These are phyloP conservation scores for Aspergillus transmontanensis DNA, from an alignment of 2,329 filamentous ascomycete genomes.

Conservation along the genomic window DNA sequence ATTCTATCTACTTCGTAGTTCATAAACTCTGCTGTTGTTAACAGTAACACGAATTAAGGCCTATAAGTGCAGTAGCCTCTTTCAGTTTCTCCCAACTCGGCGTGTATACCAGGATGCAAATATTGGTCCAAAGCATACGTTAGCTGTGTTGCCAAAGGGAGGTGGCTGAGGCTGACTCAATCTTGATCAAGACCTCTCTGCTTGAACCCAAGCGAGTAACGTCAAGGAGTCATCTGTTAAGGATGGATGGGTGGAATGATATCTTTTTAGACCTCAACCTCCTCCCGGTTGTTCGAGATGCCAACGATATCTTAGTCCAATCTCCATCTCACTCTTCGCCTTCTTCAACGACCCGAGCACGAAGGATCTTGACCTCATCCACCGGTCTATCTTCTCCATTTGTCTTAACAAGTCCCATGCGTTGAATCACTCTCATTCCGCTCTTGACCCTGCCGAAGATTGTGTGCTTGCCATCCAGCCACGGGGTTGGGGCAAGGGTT, in stretches of 20 bases:
- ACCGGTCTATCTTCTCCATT: slow-evolving; percentile 76
- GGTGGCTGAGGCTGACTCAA: background rate
- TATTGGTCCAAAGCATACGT: background rate
- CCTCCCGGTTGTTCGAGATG: background rate
- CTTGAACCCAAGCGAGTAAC: background rate
- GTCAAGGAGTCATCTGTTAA: background rate
- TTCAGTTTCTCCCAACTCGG: background rate
- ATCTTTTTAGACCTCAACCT: background rate
- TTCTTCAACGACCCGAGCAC: slow-evolving; percentile 69
- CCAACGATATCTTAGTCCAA: background rate
- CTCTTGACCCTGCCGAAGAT: slow-evolving; percentile 90
- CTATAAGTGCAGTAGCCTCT: background rate
- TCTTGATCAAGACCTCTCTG: background rate
- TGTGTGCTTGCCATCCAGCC: slow-evolving; percentile 95
- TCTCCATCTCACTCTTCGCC: slow-evolving; percentile 43
- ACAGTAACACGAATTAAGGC: background rate
- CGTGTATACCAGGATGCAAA: background rate
- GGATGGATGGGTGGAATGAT: background rate
- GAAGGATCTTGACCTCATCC: slow-evolving; percentile 79
- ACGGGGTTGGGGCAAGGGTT: slow-evolving; percentile 89
- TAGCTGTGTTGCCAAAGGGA: background rate
- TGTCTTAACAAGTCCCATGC: slow-evolving; percentile 87
- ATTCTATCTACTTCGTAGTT: slow-evolving; percentile 17
- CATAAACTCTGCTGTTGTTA: background rate
- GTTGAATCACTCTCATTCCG: slow-evolving; percentile 80